Conservation (phyloP, 768 basidiomycete genomes). For the Pleurotus sapidus region DNA sequence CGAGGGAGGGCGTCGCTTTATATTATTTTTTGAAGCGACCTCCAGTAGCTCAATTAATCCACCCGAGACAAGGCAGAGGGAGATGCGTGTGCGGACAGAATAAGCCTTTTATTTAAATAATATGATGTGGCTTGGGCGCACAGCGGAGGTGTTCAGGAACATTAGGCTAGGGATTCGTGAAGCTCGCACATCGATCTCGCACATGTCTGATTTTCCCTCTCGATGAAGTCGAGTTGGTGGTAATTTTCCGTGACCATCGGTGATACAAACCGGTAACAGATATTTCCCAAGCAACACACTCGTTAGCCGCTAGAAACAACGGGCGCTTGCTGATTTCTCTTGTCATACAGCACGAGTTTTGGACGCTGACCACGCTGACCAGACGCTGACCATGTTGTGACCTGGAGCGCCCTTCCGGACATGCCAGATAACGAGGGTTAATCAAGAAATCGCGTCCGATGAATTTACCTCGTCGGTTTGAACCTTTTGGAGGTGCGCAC, state of each 20-base stretch:
- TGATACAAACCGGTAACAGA: background rate
- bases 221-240: background rate
- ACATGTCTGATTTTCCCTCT: constrained; percentile 2
- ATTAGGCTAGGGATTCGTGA: constrained; percentile 3
- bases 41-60: constrained; percentile 8
- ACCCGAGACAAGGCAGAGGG: constrained; percentile 5
- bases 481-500: background rate
- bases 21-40: constrained; percentile 13
- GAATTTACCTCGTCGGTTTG: background rate
- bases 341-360: too few species aligned
- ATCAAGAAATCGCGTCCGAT: too few species aligned
- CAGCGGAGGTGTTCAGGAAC: background rate
- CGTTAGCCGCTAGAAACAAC: too few species aligned
- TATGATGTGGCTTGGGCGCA: constrained; percentile 1
- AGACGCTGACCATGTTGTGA: background rate
- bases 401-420: background rate
- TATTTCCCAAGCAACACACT: background rate
- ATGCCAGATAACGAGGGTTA: background rate
- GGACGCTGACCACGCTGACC: too few species aligned
- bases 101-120: background rate
- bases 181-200: constrained; percentile 6
- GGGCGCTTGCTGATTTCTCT: too few species aligned
- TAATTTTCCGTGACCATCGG: constrained; percentile 12
- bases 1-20: constrained; percentile 22
- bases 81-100: background rate